Evolutionary conservation across 2,329 filamentous ascomycete genomes (phyloP).

Genomic region (Plectosphaerella cucumerina): DNA sequence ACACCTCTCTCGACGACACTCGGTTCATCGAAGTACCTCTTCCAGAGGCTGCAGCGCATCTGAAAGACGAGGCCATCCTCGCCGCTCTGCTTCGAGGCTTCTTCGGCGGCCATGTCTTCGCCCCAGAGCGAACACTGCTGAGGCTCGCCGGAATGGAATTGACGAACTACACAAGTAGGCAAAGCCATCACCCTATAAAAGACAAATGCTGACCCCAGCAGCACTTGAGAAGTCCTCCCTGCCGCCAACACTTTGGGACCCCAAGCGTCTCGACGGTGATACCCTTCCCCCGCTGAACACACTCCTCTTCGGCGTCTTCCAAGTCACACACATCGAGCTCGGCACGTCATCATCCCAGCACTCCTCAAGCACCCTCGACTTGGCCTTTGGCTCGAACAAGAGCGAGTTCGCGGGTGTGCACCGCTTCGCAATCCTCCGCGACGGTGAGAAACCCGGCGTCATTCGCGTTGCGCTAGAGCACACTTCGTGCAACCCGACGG

Average conservation of each 20-base stretch:
- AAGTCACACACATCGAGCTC: constrained; percentile 15
- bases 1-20: constrained; percentile 15
- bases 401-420: constrained; percentile 21
- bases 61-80: constrained; percentile 21
- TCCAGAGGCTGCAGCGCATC: constrained; percentile 3
- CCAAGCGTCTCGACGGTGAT: not conserved
- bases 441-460: not conserved
- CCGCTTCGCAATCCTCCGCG: constrained; percentile 20
- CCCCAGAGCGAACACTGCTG: constrained; percentile 16
- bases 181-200: constrained; percentile 4
- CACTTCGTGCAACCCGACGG: constrained; percentile 19
- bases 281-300: constrained; percentile 14
- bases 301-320: constrained; percentile 20
- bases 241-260: not conserved
- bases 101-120: constrained; percentile 24
- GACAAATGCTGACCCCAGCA: not conserved
- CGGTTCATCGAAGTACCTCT: constrained; percentile 18
- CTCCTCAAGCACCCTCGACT: constrained; percentile 21
- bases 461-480: constrained; percentile 15
- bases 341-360: not conserved
- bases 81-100: constrained; percentile 22
- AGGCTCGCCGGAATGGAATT: constrained; percentile 1
- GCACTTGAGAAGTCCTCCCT: not conserved
- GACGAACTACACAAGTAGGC: not conserved
- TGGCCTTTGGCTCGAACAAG: constrained; percentile 21